Conservation (phyloP, 164 flowering plant species). For the Vitis riparia region DNA sequence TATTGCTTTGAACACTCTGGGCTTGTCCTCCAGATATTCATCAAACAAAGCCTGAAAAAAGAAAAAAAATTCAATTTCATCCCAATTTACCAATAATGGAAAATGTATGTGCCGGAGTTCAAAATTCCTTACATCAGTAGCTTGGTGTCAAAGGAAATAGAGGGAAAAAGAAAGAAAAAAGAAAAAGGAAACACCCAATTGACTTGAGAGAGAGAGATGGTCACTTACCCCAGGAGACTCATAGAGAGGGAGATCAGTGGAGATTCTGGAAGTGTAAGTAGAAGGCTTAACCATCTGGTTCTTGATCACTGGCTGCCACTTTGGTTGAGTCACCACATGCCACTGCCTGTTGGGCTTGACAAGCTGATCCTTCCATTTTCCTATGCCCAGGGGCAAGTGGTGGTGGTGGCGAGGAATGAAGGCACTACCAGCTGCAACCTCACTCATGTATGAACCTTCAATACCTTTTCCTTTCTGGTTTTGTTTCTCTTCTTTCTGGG, state of each 20-base stretch:
- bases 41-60: constrained; percentile 73
- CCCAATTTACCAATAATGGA: too few species aligned
- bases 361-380: not conserved
- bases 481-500: not conserved
- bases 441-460: not conserved
- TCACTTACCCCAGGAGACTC: constrained; percentile 58
- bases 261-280: constrained; percentile 43
- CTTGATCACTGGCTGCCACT: constrained; percentile 5
- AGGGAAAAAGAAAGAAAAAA: too few species aligned
- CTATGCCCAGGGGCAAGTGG: not conserved
- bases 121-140: too few species aligned
- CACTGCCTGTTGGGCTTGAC: not conserved
- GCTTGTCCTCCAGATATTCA: constrained; percentile 63
- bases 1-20: constrained; percentile 72
- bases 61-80: too few species aligned
- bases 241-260: constrained; percentile 66
- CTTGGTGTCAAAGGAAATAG: not conserved
- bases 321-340: constrained; percentile 5
- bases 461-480: constrained; percentile 1
- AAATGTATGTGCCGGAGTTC: too few species aligned
- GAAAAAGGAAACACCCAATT: too few species aligned
- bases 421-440: too few species aligned
- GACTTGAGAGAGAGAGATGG: too few species aligned
- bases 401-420: too few species aligned
- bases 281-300: constrained; percentile 23